Percentiles rank a stretch among this genome's conserved stretches.
These are phyloP conservation scores for Pythium insidiosum DNA, from an alignment of 352 stramenopile species.

Conservation along the genomic window DNA sequence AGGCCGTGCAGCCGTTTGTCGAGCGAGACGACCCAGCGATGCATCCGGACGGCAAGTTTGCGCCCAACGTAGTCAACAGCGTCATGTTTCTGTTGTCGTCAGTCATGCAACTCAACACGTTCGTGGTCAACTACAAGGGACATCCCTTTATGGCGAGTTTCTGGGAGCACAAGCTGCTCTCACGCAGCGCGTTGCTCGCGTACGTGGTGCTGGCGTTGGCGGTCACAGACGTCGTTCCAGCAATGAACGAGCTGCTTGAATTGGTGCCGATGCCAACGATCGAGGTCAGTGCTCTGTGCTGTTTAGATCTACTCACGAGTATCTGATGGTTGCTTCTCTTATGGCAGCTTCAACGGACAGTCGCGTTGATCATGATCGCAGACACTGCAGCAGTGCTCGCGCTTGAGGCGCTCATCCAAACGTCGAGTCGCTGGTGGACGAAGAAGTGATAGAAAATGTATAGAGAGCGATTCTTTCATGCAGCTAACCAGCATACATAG, in stretches of 20 bases:
- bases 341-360: background rate
- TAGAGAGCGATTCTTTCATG: no score
- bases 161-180: slow-evolving; percentile 28
- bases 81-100: slow-evolving; percentile 91
- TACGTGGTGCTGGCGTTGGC: slow-evolving; percentile 22
- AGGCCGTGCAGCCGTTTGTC: slow-evolving; percentile 48
- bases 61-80: slow-evolving; percentile 92
- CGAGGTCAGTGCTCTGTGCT: no score
- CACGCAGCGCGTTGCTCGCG: slow-evolving; percentile 18
- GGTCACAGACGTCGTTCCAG: slow-evolving; percentile 20
- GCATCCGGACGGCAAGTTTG: slow-evolving; percentile 81
- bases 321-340: no score
- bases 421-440: no score
- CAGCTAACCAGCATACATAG: no score
- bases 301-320: no score
- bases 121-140: slow-evolving; percentile 44
- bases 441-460: no score
- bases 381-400: background rate
- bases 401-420: no score
- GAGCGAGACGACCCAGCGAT: slow-evolving; percentile 49
- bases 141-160: slow-evolving; percentile 51
- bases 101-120: slow-evolving; percentile 51
- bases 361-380: background rate
- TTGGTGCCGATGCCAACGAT: slow-evolving; percentile 25
- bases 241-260: slow-evolving; percentile 28